A percentile compares a stretch with the other conserved stretches of the same genome.
Evolutionary conservation across 306 rosid genomes (phyloP).

Genomic region (Prunus persica): DNA sequence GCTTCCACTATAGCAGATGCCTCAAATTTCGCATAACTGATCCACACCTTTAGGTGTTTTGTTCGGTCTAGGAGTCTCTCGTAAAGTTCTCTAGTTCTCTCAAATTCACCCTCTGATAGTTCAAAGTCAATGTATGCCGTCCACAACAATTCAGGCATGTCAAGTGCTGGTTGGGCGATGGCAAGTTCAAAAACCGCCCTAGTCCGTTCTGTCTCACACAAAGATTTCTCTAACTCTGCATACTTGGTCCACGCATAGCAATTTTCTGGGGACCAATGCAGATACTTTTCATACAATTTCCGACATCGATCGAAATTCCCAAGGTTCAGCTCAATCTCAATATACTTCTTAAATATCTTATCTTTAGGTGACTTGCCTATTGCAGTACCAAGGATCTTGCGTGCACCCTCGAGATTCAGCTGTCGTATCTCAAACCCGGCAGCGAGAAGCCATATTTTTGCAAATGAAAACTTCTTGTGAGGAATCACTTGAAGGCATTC

Average conservation of each 20-base stretch:
- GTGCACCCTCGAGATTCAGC: slow-evolving; percentile 61
- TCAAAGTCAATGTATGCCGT: slow-evolving; percentile 84
- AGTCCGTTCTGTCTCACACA: slow-evolving; percentile 70
- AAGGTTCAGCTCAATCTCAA: slow-evolving; percentile 81
- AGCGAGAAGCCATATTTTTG: slow-evolving; percentile 83
- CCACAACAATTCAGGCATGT: slow-evolving; percentile 88
- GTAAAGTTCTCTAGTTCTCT: slow-evolving; percentile 68
- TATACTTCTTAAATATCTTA: slow-evolving; percentile 86
- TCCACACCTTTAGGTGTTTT: slow-evolving; percentile 81
- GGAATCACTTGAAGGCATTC: not conserved
- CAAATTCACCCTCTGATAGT: slow-evolving; percentile 63
- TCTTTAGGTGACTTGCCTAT: slow-evolving; percentile 83
- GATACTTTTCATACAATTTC: slow-evolving; percentile 67
- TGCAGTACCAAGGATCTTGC: slow-evolving; percentile 70
- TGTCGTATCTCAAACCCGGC: slow-evolving; percentile 78
- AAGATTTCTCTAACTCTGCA: slow-evolving; percentile 67
- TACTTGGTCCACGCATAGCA: slow-evolving; percentile 86
- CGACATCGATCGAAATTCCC: slow-evolving; percentile 70
- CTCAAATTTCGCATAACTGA: slow-evolving; percentile 70
- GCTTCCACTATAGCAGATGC: slow-evolving; percentile 46
- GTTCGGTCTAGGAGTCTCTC: slow-evolving; percentile 77
- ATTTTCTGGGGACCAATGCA: slow-evolving; percentile 77
- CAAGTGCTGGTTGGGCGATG: slow-evolving; percentile 74
- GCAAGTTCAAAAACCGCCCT: slow-evolving; percentile 83
- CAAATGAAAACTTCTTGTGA: slow-evolving; percentile 77